phyloP scores from a whole-genome alignment of 169 alveolate genomes.

The Amoebophrya sp. region DNA sequence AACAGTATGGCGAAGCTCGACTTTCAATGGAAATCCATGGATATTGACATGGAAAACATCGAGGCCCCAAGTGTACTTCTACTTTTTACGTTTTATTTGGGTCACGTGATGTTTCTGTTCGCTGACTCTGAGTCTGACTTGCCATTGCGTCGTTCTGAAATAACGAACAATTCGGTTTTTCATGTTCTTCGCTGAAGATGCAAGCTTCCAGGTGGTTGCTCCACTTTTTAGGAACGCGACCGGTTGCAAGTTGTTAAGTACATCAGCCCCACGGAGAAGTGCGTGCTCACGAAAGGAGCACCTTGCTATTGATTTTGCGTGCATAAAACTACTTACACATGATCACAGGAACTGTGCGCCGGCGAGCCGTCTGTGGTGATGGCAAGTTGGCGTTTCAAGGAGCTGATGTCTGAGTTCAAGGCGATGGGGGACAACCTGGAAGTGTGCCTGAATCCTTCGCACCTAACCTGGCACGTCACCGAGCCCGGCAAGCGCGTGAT shows the following conservation, averaged over 20 bases:
- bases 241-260: no score
- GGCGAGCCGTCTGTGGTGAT: neutral
- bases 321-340: no score
- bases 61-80: neutral
- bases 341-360: neutral
- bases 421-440: neutral
- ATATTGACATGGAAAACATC: neutral
- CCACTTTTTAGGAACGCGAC: no score
- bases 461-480: neutral
- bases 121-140: no score
- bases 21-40: neutral
- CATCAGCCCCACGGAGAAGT: no score
- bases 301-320: no score
- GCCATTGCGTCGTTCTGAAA: no score
- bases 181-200: no score
- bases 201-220: no score
- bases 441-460: neutral
- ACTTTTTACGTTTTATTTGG: neutral
- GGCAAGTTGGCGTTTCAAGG: neutral
- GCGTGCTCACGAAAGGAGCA: no score
- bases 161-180: no score
- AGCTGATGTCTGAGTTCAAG: neutral
- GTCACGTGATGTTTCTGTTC: neutral
- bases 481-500: neutral
- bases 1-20: neutral